A percentile compares a stretch with the other conserved stretches of the same genome.
These are phyloP conservation scores for Phytophthora colocasiae DNA, from an alignment of 352 stramenopile genomes.

Conservation along the genomic window DNA sequence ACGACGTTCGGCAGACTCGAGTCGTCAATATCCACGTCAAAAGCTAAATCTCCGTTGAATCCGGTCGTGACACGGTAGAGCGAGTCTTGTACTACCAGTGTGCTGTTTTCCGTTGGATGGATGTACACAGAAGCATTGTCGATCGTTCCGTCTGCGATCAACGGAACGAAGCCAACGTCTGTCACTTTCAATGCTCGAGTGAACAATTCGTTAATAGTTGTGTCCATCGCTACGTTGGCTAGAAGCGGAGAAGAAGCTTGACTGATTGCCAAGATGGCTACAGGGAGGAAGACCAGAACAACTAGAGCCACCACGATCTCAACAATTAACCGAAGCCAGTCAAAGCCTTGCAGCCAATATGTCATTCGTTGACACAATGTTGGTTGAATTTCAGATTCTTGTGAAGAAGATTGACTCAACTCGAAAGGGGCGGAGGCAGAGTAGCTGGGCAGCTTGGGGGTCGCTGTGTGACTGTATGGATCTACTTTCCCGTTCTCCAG, in stretches of 20 bases:
- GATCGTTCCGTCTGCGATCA: conserved; percentile 31
- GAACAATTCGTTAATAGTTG: conserved; percentile 52
- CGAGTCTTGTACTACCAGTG: not conserved
- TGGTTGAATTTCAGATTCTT: not conserved
- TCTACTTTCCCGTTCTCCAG: conserved; percentile 22
- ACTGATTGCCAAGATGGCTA: conserved; percentile 22
- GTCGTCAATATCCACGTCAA: conserved; percentile 4
- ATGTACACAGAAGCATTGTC: conserved; percentile 33
- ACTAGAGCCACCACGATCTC: conserved; percentile 20
- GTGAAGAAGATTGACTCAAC: conserved; percentile 1
- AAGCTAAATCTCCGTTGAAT: conserved; percentile 5
- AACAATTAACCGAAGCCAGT: conserved; percentile 17
- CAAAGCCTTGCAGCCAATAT: conserved; percentile 7
- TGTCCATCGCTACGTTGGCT: conserved; percentile 47
- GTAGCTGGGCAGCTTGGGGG: conserved; percentile 21
- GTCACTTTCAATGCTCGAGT: conserved; percentile 24
- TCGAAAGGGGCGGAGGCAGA: too few relatives aligned
- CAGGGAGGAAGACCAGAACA: conserved; percentile 21
- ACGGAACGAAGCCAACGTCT: conserved; percentile 28
- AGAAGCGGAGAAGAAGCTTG: conserved; percentile 29
- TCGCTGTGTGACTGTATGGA: conserved; percentile 17
- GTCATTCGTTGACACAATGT: conserved; percentile 1
- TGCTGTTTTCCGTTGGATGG: conserved; percentile 10
- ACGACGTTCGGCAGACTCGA: conserved; percentile 3
- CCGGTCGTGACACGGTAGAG: conserved; percentile 7